Conservation (phyloP, 2,329 filamentous ascomycete genomes). For the Penicillium sp. region DNA sequence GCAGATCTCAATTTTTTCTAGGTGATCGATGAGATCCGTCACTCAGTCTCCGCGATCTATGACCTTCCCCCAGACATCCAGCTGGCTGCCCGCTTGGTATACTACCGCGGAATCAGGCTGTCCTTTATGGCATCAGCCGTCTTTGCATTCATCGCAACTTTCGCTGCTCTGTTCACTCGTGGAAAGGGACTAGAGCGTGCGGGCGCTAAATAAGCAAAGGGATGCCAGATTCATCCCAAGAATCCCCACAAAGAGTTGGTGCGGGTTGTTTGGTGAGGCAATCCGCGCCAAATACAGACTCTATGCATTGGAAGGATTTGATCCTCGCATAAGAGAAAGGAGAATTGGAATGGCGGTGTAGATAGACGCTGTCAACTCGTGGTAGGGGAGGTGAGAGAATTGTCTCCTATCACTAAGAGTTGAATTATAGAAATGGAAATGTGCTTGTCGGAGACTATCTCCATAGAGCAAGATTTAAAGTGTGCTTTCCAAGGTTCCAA, state of each 20-base stretch:
- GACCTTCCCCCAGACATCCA: constrained; percentile 59
- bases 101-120: constrained; percentile 60
- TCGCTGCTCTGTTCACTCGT: constrained; percentile 51
- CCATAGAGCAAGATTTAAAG: too few species aligned
- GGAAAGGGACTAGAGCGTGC: constrained; percentile 35
- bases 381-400: too few species aligned
- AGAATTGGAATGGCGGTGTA: too few species aligned
- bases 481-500: too few species aligned
- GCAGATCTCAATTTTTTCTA: constrained; percentile 33
- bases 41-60: constrained; percentile 60
- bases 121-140: constrained; percentile 59
- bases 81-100: constrained; percentile 58
- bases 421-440: too few species aligned
- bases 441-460: too few species aligned
- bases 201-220: constrained; percentile 1
- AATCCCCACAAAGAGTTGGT: not conserved
- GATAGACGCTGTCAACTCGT: too few species aligned
- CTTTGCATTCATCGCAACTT: constrained; percentile 53
- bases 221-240: not conserved
- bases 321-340: too few species aligned
- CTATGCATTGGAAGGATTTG: too few species aligned
- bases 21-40: constrained; percentile 64
- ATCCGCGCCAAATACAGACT: not conserved
- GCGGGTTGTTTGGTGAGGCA: not conserved
- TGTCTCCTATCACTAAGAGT: too few species aligned